These are phyloP conservation scores for Ochetophila trinervis DNA, from an alignment of 306 rosid species.

Conservation along the genomic window DNA sequence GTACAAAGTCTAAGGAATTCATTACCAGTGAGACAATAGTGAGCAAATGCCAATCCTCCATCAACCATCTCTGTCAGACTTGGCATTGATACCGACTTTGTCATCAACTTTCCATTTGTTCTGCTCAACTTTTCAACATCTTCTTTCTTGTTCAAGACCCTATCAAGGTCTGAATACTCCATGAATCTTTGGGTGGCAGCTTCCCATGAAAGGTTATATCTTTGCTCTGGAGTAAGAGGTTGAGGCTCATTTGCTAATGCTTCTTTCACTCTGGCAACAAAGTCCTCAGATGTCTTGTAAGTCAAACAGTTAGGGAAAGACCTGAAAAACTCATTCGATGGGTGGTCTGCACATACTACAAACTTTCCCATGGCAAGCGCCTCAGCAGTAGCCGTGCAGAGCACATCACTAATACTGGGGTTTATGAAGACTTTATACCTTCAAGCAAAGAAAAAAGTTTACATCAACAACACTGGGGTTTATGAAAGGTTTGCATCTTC, in stretches of 20 bases:
- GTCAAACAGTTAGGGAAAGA: slow-evolving; percentile 92
- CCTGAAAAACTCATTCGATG: slow-evolving; percentile 86
- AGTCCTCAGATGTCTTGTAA: slow-evolving; percentile 82
- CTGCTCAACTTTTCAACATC: slow-evolving; percentile 29
- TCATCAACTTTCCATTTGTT: slow-evolving; percentile 28
- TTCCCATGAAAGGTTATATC: slow-evolving; percentile 91
- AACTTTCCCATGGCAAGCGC: slow-evolving; percentile 99
- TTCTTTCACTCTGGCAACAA: slow-evolving; percentile 80
- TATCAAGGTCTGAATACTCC: slow-evolving; percentile 77
- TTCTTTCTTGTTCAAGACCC: slow-evolving; percentile 41
- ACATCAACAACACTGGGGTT: background rate
- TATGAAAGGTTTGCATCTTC: too few relatives aligned
- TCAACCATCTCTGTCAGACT: slow-evolving; percentile 58
- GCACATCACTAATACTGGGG: slow-evolving; percentile 92
- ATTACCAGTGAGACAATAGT: slow-evolving; percentile 83
- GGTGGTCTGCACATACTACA: slow-evolving; percentile 93
- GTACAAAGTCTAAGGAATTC: slow-evolving; percentile 81
- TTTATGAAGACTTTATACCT: slow-evolving; percentile 98
- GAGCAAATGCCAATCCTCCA: slow-evolving; percentile 95
- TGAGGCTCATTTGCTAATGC: slow-evolving; percentile 80
- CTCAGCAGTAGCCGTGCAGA: slow-evolving; percentile 97
- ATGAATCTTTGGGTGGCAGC: slow-evolving; percentile 95
- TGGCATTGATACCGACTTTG: slow-evolving; percentile 57
- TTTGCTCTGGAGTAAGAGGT: slow-evolving; percentile 87
- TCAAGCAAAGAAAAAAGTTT: slow-evolving; percentile 28